Evolutionary conservation across 495 filamentous ascomycete genomes (phyloP).

Genomic region (Lasiosphaeria miniovina): DNA sequence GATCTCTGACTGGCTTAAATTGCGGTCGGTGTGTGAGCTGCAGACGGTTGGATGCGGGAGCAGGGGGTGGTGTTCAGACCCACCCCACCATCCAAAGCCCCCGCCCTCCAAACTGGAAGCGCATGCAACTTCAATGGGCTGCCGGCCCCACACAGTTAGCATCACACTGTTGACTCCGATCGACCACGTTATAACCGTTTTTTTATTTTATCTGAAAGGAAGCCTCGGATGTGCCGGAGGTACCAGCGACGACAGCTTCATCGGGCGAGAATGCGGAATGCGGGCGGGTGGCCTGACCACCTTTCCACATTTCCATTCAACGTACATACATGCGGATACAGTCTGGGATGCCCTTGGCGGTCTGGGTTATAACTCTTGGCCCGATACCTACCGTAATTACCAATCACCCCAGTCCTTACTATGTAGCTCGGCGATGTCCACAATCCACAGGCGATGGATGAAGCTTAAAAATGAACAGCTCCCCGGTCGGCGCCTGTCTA

Average conservation of each 20-base stretch:
- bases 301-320: neutral
- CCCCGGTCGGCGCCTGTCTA: neutral
- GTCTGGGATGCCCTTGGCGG: conserved; percentile 1
- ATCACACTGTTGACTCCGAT: conserved; percentile 1
- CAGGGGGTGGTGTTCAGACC: neutral
- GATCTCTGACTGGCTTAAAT: neutral
- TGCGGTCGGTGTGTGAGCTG: neutral
- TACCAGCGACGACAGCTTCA: conserved; percentile 2
- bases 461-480: neutral
- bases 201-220: neutral
- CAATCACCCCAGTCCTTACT: conserved; percentile 4
- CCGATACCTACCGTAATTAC: conserved; percentile 8
- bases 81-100: neutral
- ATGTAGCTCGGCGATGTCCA: neutral
- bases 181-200: conserved; percentile 1
- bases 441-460: neutral
- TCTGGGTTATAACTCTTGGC: neutral
- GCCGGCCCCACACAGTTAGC: neutral
- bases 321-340: no score
- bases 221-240: conserved; percentile 5
- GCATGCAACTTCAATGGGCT: neutral
- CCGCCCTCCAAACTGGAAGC: neutral
- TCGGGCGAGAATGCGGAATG: neutral
- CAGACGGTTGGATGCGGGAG: neutral
- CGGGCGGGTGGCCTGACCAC: neutral